These are phyloP conservation scores for Venturiaceae sp. DNA, from an alignment of 2,329 filamentous ascomycete species.

Conservation along the genomic window DNA sequence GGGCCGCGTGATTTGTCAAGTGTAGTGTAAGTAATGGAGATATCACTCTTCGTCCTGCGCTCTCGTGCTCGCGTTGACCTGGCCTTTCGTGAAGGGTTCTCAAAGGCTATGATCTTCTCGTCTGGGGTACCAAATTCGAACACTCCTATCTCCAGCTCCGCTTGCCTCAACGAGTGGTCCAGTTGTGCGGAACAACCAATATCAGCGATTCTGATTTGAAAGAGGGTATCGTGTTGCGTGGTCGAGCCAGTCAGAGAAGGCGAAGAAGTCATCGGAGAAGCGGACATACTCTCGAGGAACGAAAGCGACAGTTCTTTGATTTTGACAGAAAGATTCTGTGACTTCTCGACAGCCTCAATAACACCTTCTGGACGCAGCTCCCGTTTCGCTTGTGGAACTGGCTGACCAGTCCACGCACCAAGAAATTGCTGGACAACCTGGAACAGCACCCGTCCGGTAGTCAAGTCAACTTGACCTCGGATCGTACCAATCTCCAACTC, in stretches of 20 bases:
- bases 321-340: not conserved
- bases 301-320: not conserved
- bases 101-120: constrained; percentile 42
- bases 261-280: not conserved
- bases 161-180: constrained; percentile 4
- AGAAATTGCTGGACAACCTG: constrained; percentile 13
- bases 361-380: not conserved
- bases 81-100: constrained; percentile 35
- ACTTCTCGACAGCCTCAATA: not conserved
- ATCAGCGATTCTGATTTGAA: not conserved
- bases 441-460: constrained; percentile 23
- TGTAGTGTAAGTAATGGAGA: constrained; percentile 17
- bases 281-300: constrained; percentile 2
- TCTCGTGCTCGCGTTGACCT: constrained; percentile 32
- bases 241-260: not conserved
- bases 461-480: constrained; percentile 22
- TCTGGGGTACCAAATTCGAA: constrained; percentile 38
- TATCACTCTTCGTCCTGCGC: constrained; percentile 12
- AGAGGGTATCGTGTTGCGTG: constrained; percentile 10
- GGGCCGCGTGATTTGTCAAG: constrained; percentile 20
- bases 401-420: not conserved
- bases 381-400: not conserved
- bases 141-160: constrained; percentile 22
- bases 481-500: constrained; percentile 24
- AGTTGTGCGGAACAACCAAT: constrained; percentile 15